Evolutionary conservation across 805 yeast species (phyloP).

Genomic region (Zygotorulaspora danielsina): DNA sequence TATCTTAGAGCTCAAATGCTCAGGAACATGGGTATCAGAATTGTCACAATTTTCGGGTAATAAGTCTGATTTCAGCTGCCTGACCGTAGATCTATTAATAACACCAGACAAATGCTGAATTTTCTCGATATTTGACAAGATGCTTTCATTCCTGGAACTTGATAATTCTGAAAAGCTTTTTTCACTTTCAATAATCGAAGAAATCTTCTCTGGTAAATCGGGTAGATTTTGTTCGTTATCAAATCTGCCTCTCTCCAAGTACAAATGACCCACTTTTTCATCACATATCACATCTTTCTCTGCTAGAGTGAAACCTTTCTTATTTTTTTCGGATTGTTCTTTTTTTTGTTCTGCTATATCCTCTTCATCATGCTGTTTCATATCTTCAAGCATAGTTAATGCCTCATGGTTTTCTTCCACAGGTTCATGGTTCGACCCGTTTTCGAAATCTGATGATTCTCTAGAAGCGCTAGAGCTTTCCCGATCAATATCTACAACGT

Average conservation of each 20-base stretch:
- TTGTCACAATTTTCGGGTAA: background rate
- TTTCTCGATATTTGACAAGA: background rate
- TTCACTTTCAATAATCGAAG: background rate
- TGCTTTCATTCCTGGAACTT: background rate
- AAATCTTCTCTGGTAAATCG: too few relatives aligned
- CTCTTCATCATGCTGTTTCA: background rate
- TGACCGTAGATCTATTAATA: background rate
- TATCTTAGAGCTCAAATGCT: background rate
- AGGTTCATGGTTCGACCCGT: background rate
- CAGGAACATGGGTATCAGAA: background rate
- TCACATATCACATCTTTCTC: background rate
- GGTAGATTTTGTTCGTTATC: too few relatives aligned
- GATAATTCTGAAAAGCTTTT: too few relatives aligned
- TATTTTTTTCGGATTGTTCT: background rate
- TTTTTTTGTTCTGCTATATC: background rate
- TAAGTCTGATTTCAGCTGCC: background rate
- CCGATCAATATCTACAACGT: conserved; percentile 11
- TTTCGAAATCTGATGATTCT: background rate
- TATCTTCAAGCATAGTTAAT: background rate
- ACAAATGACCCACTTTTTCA: background rate
- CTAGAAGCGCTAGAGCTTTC: conserved; percentile 2
- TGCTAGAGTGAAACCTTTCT: too few relatives aligned
- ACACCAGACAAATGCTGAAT: background rate
- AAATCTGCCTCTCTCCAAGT: background rate
- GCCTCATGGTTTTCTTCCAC: background rate